Percentiles rank a stretch among this genome's conserved stretches.
Evolutionary conservation across 2,329 filamentous ascomycete species (phyloP).

Genomic region (Amauroascus verrucosus): DNA sequence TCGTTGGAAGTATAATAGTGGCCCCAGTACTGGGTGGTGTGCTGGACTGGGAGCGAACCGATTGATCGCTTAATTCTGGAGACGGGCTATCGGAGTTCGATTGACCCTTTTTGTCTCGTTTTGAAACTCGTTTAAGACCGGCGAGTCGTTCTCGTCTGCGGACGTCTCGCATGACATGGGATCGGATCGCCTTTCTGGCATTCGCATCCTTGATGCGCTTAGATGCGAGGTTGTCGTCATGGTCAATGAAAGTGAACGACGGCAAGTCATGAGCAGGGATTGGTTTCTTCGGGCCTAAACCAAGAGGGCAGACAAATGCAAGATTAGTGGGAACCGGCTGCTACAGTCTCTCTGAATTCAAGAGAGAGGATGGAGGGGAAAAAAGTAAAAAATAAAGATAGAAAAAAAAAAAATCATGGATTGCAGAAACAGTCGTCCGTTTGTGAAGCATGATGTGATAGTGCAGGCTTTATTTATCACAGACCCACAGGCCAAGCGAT

Average conservation of each 20-base stretch:
- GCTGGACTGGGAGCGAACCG: not conserved
- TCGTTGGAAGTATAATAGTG: not conserved
- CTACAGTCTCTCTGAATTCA: not conserved
- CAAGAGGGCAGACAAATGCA: constrained; percentile 3
- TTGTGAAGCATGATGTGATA: too few species aligned
- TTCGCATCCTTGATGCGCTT: constrained; percentile 32
- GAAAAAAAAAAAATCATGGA: too few species aligned
- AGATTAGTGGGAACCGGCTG: not conserved
- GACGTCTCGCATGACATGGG: constrained; percentile 37
- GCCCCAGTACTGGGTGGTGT: not conserved
- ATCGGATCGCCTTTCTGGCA: constrained; percentile 33
- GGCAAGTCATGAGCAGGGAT: constrained; percentile 21
- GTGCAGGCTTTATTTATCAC: not conserved
- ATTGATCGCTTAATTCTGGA: not conserved
- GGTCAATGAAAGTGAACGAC: constrained; percentile 35
- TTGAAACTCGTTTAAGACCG: constrained; percentile 29
- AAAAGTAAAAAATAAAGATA: too few species aligned
- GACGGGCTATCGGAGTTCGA: not conserved
- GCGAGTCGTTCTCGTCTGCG: constrained; percentile 33
- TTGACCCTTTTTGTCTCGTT: constrained; percentile 19
- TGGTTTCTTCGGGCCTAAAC: constrained; percentile 19
- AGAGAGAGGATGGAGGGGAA: too few species aligned
- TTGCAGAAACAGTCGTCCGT: too few species aligned
- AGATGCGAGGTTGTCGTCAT: constrained; percentile 31
- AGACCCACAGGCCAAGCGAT: not conserved